Percentiles rank a stretch among this genome's conserved stretches.
These are phyloP conservation scores for Haematococcus lacustris DNA, from an alignment of 139 green algal species.

Conservation along the genomic window DNA sequence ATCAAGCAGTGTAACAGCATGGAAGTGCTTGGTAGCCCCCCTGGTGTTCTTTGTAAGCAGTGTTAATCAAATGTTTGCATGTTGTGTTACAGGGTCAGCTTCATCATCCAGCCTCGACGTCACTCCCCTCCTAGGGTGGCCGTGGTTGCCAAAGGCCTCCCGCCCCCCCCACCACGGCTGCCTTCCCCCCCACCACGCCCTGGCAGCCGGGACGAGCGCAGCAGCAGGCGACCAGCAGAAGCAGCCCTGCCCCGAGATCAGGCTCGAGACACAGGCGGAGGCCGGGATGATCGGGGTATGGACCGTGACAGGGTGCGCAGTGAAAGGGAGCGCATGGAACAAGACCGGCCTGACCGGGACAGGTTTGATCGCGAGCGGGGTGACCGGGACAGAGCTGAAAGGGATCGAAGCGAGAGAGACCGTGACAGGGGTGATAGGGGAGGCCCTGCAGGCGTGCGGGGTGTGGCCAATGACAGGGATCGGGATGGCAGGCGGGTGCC, in stretches of 20 bases:
- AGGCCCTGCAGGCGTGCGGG: too few relatives aligned
- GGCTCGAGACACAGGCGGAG: background rate
- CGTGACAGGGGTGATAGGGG: background rate
- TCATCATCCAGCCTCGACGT: background rate
- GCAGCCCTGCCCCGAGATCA: too few relatives aligned
- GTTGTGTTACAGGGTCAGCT: background rate
- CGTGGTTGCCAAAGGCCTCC: background rate
- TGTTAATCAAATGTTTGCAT: too few relatives aligned
- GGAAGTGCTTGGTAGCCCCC: background rate
- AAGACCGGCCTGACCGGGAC: background rate
- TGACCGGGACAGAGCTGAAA: background rate
- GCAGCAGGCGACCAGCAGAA: background rate
- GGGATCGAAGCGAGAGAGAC: background rate
- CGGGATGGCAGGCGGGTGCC: background rate
- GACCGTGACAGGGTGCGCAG: background rate
- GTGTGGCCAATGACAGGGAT: too few relatives aligned
- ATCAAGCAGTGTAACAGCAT: background rate
- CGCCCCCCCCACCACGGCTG: background rate
- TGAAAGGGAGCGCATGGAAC: background rate
- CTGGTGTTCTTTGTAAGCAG: too few relatives aligned
- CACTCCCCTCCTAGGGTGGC: background rate
- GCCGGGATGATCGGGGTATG: background rate
- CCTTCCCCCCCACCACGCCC: background rate
- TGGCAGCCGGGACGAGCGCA: background rate
- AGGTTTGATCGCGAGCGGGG: background rate